phyloP scores from a whole-genome alignment of 495 filamentous ascomycete species.

The Thermothielavioides terrestris region DNA sequence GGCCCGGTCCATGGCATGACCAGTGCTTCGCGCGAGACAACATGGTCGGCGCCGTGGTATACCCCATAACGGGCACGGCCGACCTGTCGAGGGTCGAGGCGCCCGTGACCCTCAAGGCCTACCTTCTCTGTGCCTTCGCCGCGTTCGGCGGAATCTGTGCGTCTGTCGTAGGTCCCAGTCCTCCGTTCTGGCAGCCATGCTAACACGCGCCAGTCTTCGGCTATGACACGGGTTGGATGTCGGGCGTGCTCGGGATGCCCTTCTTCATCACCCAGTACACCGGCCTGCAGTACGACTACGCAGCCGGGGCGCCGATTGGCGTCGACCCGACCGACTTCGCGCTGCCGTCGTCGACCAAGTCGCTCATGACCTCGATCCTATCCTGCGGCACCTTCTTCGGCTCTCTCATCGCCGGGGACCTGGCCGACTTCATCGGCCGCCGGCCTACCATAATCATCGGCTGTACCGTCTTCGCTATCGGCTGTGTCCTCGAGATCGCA shows the following conservation, averaged over 20 bases:
- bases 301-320: slow-evolving; percentile 33
- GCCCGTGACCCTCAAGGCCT: slow-evolving; percentile 57
- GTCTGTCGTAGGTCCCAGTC: not conserved
- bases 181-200: not conserved
- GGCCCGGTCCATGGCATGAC: not conserved
- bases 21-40: not conserved
- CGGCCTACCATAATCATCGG: slow-evolving; percentile 58
- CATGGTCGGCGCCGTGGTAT: slow-evolving; percentile 17
- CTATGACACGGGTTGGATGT: slow-evolving; percentile 59
- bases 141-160: slow-evolving; percentile 5
- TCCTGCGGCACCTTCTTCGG: slow-evolving; percentile 71
- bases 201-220: slow-evolving; percentile 41
- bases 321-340: slow-evolving; percentile 22
- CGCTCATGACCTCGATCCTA: slow-evolving; percentile 64
- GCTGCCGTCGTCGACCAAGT: slow-evolving; percentile 39
- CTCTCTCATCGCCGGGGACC: slow-evolving; percentile 57
- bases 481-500: slow-evolving; percentile 52
- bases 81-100: slow-evolving; percentile 50
- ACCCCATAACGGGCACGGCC: slow-evolving; percentile 26
- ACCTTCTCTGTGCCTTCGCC: slow-evolving; percentile 38
- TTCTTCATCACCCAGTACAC: slow-evolving; percentile 53
- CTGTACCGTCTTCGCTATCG: slow-evolving; percentile 54
- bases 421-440: slow-evolving; percentile 62
- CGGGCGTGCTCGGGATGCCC: slow-evolving; percentile 47
- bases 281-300: slow-evolving; percentile 50